Conservation (phyloP, 177 flowering plant species). For the Vitis hybrid region DNA sequence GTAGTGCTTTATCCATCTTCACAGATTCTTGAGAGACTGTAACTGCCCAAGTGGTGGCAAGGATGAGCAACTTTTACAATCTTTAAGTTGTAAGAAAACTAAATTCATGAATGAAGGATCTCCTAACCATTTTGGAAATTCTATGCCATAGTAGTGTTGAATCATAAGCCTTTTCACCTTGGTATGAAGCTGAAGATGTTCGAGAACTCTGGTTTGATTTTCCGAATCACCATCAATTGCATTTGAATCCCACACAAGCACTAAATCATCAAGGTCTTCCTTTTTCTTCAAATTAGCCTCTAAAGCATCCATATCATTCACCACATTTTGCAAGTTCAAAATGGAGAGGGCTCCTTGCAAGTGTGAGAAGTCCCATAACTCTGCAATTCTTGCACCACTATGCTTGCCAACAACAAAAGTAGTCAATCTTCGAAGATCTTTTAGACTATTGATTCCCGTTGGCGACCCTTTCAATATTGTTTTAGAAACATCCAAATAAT, state of each 20-base stretch:
- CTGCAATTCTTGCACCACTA: slow-evolving; percentile 10
- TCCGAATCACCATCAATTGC: too few relatives aligned
- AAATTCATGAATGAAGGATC: slow-evolving; percentile 14
- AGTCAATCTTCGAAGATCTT: slow-evolving; percentile 8
- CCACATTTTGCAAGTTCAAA: slow-evolving; percentile 20
- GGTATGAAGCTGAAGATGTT: slow-evolving; percentile 11
- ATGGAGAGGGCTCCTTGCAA: slow-evolving; percentile 19
- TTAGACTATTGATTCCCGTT: slow-evolving; percentile 9
- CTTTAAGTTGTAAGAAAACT: background rate
- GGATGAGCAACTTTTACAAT: slow-evolving; percentile 7
- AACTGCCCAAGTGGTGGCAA: slow-evolving; percentile 27
- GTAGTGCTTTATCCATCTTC: background rate
- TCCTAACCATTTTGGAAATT: slow-evolving; percentile 22
- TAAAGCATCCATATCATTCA: slow-evolving; percentile 13
- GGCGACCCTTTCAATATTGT: slow-evolving; percentile 13
- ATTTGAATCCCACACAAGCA: slow-evolving; percentile 10
- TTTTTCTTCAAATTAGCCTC: slow-evolving; percentile 22
- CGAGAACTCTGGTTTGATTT: slow-evolving; percentile 1
- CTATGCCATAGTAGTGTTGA: slow-evolving; percentile 7
- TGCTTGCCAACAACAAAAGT: background rate
- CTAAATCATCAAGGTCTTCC: slow-evolving; percentile 13
- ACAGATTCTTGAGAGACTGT: slow-evolving; percentile 4
- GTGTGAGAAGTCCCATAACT: slow-evolving; percentile 8
- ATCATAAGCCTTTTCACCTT: slow-evolving; percentile 16
- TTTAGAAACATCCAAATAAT: slow-evolving; percentile 10